Conservation (phyloP, 1,284 basidiomycete species). For the Chalciporus sp. region DNA sequence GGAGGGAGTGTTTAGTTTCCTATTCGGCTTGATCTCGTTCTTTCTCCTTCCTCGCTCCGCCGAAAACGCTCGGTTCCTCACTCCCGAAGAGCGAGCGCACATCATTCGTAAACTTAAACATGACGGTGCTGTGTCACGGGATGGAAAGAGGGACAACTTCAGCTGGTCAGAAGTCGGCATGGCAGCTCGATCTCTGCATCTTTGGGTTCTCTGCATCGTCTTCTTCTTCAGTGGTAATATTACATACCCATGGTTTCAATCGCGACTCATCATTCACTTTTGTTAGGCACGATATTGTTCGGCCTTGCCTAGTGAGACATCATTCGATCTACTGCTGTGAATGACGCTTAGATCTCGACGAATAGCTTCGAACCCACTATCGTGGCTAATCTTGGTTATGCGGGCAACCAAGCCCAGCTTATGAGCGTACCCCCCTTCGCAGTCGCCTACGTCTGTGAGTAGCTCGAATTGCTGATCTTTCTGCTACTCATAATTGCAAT, state of each 20-base stretch:
- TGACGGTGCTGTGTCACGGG: slow-evolving; percentile 37
- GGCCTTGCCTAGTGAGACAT: slow-evolving; percentile 37
- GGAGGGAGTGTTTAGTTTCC: slow-evolving; percentile 56
- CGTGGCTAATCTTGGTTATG: slow-evolving; percentile 47
- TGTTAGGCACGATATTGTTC: slow-evolving; percentile 41
- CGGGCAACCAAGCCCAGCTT: slow-evolving; percentile 45
- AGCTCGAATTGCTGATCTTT: not conserved
- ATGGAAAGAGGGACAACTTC: slow-evolving; percentile 37
- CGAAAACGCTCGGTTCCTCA: slow-evolving; percentile 43
- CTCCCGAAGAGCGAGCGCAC: slow-evolving; percentile 42
- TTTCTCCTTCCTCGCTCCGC: slow-evolving; percentile 57
- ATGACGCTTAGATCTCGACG: not conserved
- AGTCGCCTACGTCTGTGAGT: slow-evolving; percentile 43
- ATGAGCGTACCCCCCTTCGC: slow-evolving; percentile 53
- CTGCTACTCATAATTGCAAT: not conserved
- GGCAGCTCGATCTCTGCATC: not conserved
- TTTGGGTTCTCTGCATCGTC: slow-evolving; percentile 23
- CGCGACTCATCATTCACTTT: slow-evolving; percentile 18
- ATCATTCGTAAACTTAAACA: slow-evolving; percentile 33
- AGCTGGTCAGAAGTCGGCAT: not conserved
- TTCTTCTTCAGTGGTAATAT: slow-evolving; percentile 33
- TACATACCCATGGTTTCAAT: not conserved
- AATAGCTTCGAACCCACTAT: slow-evolving; percentile 57
- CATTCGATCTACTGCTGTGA: not conserved
- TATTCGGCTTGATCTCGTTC: slow-evolving; percentile 50